Base-by-base conservation (phyloP, 1,284 basidiomycete species). In the Phellopilus nigrolimitatus region DNA sequence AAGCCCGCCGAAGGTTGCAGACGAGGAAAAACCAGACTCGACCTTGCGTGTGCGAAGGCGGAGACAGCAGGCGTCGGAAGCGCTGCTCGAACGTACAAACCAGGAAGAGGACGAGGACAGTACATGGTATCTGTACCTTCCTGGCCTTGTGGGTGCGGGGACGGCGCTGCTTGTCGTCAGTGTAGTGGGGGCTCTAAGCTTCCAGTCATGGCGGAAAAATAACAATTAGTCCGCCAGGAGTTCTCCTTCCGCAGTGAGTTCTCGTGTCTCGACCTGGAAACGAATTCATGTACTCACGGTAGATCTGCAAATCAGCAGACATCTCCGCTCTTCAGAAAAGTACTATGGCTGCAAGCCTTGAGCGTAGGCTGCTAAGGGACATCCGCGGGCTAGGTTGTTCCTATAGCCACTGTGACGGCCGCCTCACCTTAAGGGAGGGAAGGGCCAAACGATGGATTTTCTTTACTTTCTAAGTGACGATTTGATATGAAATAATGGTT, bases 81-180 rank as follows among this genome's bases (percentile, higher is more conserved):
- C 82, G 39, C 69, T 79, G 57, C 72, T 66, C 43, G 56, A 57
- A 49, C 47, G 55, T 36, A 41, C 53, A 33, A 50, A 54, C 21
- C 48, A 46, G 27, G 63, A 61, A 46, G 76, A 78, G 19, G 79
- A 80, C 27, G 69, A 84, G 28, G 84, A 86, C 52, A 76, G 71
- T 66, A 74, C 83, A 24, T 89, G 86, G 86, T 88, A 87, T 60
- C 60, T 88, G 49, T 85, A 86, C 57, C 68, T 89, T 36, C 87
- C 87, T 3, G 79, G 83, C 19, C 65, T 89, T 55, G 78, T 89
- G 2, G 87, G 86, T 19, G 87, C 86, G 27, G 87, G 87, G 9
- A 88, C 86, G 15, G 86, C 87, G 39, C 62, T 89, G 55, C 71
- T 89, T 37, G 82, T 88, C 12, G 83, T 89, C 12, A 87, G 86